A percentile compares a stretch with the other conserved stretches of the same genome.
Conservation (phyloP, 495 filamentous ascomycete genomes). For the Penicillium odoratum region DNA sequence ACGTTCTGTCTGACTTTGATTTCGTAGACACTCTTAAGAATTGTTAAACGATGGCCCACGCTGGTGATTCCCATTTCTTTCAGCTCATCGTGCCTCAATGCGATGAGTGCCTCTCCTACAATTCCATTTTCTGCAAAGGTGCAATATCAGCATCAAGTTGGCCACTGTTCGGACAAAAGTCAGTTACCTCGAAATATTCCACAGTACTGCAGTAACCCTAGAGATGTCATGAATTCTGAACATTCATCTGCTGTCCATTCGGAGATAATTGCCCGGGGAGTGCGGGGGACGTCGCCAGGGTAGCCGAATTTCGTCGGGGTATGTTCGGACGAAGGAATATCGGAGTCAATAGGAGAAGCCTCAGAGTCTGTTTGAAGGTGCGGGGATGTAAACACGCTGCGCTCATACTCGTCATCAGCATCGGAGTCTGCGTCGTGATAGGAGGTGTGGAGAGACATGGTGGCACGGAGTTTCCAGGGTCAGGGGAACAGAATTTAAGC, state of each 20-base stretch:
- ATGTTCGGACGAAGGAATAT: slow-evolving; percentile 77
- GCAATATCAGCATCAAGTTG: slow-evolving; percentile 5
- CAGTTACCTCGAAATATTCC: slow-evolving; percentile 76
- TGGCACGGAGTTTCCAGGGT: neutral
- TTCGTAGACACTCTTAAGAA: slow-evolving; percentile 93
- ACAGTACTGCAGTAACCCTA: slow-evolving; percentile 82
- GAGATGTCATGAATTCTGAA: slow-evolving; percentile 75
- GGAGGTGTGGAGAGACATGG: slow-evolving; percentile 53
- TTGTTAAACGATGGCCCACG: slow-evolving; percentile 90
- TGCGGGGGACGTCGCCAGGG: slow-evolving; percentile 59
- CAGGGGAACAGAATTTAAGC: neutral
- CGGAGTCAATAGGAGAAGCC: slow-evolving; percentile 76
- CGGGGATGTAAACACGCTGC: slow-evolving; percentile 74
- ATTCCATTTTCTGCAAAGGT: slow-evolving; percentile 77
- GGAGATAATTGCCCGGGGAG: slow-evolving; percentile 76
- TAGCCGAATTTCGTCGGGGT: slow-evolving; percentile 85
- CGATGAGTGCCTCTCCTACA: slow-evolving; percentile 86
- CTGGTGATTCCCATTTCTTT: slow-evolving; percentile 92
- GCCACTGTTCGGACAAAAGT: neutral
- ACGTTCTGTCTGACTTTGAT: slow-evolving; percentile 90
- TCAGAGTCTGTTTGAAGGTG: slow-evolving; percentile 73
- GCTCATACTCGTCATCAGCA: slow-evolving; percentile 92
- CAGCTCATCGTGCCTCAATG: slow-evolving; percentile 86
- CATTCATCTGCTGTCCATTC: slow-evolving; percentile 90
- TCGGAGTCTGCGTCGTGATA: slow-evolving; percentile 78